Evolutionary conservation across 2,329 filamentous ascomycete genomes (phyloP).

Genomic region (Colletotrichum orbiculare): DNA sequence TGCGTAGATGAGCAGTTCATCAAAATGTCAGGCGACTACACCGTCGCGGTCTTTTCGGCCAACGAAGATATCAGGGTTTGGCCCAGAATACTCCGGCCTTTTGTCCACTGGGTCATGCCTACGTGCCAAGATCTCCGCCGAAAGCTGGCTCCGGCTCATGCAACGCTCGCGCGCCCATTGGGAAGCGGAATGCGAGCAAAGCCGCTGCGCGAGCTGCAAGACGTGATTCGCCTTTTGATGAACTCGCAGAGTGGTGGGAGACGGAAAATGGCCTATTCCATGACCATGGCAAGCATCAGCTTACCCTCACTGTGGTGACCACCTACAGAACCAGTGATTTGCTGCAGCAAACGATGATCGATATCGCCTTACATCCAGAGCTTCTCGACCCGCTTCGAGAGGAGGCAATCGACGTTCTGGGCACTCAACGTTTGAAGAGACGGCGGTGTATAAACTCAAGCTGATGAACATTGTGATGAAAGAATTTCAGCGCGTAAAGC

Average conservation of each 20-base stretch:
- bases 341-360: constrained; percentile 37
- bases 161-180: constrained; percentile 28
- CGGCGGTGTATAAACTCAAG: constrained; percentile 39
- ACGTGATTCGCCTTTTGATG: constrained; percentile 29
- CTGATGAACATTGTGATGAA: constrained; percentile 43
- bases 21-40: constrained; percentile 23
- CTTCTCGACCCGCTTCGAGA: constrained; percentile 38
- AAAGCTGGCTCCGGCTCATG: constrained; percentile 10
- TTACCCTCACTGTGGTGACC: constrained; percentile 39
- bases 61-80: constrained; percentile 26
- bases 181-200: constrained; percentile 21
- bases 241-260: constrained; percentile 39
- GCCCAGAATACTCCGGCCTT: constrained; percentile 33
- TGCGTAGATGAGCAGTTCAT: constrained; percentile 35
- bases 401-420: constrained; percentile 39
- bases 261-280: constrained; percentile 2
- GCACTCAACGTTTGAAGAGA: constrained; percentile 36
- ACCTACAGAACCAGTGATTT: constrained; percentile 41
- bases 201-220: constrained; percentile 16
- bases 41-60: constrained; percentile 1
- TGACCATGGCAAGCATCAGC: constrained; percentile 46
- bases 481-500: constrained; percentile 41
- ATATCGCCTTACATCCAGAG: constrained; percentile 38
- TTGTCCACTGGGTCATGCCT: constrained; percentile 36
- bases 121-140: constrained; percentile 22